Conservation (phyloP, 2,329 filamentous ascomycete genomes). For the Ophiocordyceps australis region DNA sequence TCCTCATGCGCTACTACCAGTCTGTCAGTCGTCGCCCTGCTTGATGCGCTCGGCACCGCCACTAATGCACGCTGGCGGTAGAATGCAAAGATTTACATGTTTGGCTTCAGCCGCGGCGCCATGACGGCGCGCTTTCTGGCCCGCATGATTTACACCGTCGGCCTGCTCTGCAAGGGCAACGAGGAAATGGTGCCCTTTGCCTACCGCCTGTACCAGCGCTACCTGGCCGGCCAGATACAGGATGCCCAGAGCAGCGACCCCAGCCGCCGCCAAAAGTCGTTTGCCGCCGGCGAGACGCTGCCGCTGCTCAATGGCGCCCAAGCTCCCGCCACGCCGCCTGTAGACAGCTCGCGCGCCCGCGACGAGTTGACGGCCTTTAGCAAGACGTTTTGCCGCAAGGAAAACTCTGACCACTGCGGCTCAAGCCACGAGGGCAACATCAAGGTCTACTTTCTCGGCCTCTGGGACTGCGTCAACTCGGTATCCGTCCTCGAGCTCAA, state of each 20-base stretch:
- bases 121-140: conserved; percentile 34
- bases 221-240: conserved; percentile 18
- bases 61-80: conserved; percentile 6
- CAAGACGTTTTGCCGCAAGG: conserved; percentile 25
- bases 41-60: too few species aligned
- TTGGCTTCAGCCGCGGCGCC: conserved; percentile 33
- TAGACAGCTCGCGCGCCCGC: conserved; percentile 3
- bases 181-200: conserved; percentile 35
- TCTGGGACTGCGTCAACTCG: conserved; percentile 35
- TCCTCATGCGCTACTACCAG: conserved; percentile 34
- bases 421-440: conserved; percentile 14
- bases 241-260: conserved; percentile 8
- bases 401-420: conserved; percentile 4
- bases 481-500: conserved; percentile 22
- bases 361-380: conserved; percentile 25
- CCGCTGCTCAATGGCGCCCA: not conserved
- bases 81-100: conserved; percentile 33
- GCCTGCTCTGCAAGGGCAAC: conserved; percentile 29
- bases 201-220: conserved; percentile 22
- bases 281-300: too few species aligned
- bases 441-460: conserved; percentile 33
- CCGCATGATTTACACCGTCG: conserved; percentile 29
- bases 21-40: conserved; percentile 12
- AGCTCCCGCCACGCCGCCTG: not conserved
- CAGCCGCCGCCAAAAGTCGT: conserved; percentile 1